Base-by-base conservation (phyloP, 495 filamentous ascomycete species). In the Bathelium albidoporum region DNA sequence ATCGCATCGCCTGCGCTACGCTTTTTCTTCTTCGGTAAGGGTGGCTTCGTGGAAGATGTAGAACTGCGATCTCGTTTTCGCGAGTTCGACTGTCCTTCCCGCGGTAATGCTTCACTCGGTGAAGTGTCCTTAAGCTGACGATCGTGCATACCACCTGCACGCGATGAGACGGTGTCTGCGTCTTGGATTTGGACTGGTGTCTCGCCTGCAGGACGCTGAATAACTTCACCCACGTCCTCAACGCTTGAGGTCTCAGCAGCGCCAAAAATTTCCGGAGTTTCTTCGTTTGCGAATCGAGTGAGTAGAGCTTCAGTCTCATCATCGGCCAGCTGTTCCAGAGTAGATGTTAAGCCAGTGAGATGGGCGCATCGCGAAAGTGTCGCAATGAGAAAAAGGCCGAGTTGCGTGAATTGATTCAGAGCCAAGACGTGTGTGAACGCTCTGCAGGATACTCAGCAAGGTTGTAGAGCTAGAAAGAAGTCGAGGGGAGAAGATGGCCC, bases 1-100 rank as follows among this genome's bases (percentile, higher is more conserved):
- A 87, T 86, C 14, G 79, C 84, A 71, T 87, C 79, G 36, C 76
- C 77, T 66, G 80, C 80, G 66, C 74, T 77, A 32, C 77, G 74
- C 64, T 75, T 78, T 61, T 79, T 78, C 65, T 73, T 80, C 64
- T 72, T 73, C 49, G 32, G 18, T 28, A 20, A 10, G 20, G 14
- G 11, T 11, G 61, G 61, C 28, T n/a, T 31, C 16, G 26, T 24
- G 5, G 20, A n/a, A 9, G 44, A 14, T 18, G 12, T 32, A 31
- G 28, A 34, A 22, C 22, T 55, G 32, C 52, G 49, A 29, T 45
- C 53, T 63, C 36, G 59, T 63, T 59, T 39, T 60, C 22, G 58
- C 34, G 34, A 20, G 18, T 62, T 5, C 34, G 12, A 18, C 32
- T 29, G 4, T 5, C 22, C 7, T 41, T 36, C 11, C 24, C 1